Evolutionary conservation across 805 yeast species (phyloP).

Genomic region (Myxozyma lipomycoides): DNA sequence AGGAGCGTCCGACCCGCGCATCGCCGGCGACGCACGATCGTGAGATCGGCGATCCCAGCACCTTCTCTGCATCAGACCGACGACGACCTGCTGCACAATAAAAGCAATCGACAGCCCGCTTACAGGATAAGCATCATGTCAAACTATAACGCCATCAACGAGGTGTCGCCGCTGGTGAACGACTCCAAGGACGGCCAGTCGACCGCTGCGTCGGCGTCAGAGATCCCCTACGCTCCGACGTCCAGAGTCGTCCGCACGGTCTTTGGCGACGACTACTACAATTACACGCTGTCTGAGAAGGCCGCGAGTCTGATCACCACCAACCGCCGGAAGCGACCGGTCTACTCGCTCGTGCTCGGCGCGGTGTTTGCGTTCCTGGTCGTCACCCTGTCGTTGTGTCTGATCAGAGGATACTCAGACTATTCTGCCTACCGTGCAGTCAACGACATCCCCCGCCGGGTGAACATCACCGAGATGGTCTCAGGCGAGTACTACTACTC

Average conservation of each 20-base stretch:
- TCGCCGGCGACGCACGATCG: too few species aligned
- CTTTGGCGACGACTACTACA: slow-evolving; percentile 19
- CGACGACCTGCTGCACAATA: background rate
- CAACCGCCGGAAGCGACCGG: slow-evolving; percentile 27
- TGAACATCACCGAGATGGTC: slow-evolving; percentile 26
- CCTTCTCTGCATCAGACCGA: too few species aligned
- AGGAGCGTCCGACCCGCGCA: too few species aligned
- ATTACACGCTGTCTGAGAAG: slow-evolving; percentile 22
- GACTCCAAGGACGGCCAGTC: background rate
- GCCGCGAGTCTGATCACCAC: slow-evolving; percentile 26
- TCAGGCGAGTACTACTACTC: slow-evolving; percentile 24
- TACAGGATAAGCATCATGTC: background rate
- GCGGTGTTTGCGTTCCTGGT: slow-evolving; percentile 19
- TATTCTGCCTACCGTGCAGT: slow-evolving; percentile 20
- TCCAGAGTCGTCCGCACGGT: slow-evolving; percentile 20
- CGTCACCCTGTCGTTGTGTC: slow-evolving; percentile 21
- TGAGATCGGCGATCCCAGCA: too few species aligned
- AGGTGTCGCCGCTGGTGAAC: slow-evolving; percentile 16
- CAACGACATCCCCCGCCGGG: slow-evolving; percentile 26
- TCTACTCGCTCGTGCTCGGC: slow-evolving; percentile 22
- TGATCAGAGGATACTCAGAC: slow-evolving; percentile 25
- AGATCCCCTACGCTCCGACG: slow-evolving; percentile 13
- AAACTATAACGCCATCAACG: slow-evolving; percentile 21
- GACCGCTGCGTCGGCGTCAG: slow-evolving; percentile 4
- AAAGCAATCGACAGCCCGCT: background rate